Evolutionary conservation across 1,139 yeast genomes (phyloP), one percentile per base, ranked within the genome.

Genomic region (Zygoascus meyerae): DNA sequence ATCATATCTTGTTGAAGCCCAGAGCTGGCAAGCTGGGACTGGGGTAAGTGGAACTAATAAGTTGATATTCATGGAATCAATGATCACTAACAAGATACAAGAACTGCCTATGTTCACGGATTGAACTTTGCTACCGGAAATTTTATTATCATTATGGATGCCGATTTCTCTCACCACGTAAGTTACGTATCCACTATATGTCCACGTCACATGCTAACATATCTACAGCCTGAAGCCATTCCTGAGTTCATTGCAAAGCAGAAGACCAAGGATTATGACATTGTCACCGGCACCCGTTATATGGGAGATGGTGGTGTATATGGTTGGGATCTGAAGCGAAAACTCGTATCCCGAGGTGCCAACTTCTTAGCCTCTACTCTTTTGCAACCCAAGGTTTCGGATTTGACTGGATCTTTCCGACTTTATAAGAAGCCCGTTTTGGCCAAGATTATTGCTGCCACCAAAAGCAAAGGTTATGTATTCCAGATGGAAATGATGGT

Each of bases 401-500:
- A 84, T 65, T 74, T 83, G 60, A 84, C 94, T 21, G 94, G 94
- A 29, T 80, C 87, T 34, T 84, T 78, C 75, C 76, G 92, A 62
- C 75, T 84, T 55, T 84, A 84, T 72, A 83, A 82, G 67, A 83
- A 81, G 66, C 78, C 75, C 1, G 90, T 76, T 2, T 72, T 84
- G 62, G 74, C 78, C 55, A 77, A 79, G 64, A 78, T 84, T 56
- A 84, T 84, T 56, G 77, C 72, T 45, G 84, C 75, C 47, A 83
- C 92, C 47, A 75, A 79, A 65, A 79, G 86, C 41, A 84, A 84
- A 69, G 94, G 94, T 42, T 84, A 84, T 57, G 94, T 84, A 44
- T 84, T 84, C 77, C 94, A 84, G 68, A 84, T 84, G 94, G 94
- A 84, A 66, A 83, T 84, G 90, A 82, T 83, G 81, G 94, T 83